A percentile compares a stretch with the other conserved stretches of the same genome.
These are phyloP conservation scores for Candida xyloterini DNA, from an alignment of 805 yeast species.

Conservation along the genomic window DNA sequence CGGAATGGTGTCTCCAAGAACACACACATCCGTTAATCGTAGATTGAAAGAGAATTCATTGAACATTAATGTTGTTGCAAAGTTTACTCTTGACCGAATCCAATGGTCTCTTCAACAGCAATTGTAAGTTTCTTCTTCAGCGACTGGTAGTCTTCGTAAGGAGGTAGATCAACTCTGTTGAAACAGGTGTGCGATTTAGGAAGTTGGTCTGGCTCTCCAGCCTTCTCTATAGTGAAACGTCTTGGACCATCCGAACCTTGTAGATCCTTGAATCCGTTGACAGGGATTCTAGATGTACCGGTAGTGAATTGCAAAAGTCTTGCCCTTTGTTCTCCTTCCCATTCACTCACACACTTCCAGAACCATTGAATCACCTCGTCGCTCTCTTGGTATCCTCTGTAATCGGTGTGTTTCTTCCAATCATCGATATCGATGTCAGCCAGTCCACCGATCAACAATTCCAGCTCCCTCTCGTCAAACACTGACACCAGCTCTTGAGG, in stretches of 20 bases:
- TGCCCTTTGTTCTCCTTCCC: conserved; percentile 97
- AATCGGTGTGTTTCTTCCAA: conserved; percentile 99
- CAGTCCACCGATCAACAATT: conserved; percentile 94
- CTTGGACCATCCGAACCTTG: conserved; percentile 99
- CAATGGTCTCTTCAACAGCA: conserved; percentile 98
- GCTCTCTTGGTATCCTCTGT: conserved; percentile 94
- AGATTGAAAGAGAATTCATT: background rate
- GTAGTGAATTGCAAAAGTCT: conserved; percentile 95
- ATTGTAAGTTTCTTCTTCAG: conserved; percentile 86
- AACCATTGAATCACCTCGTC: conserved; percentile 99
- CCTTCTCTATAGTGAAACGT: conserved; percentile 96
- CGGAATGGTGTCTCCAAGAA: conserved; percentile 36
- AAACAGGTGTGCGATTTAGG: conserved; percentile 99
- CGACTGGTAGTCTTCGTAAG: conserved; percentile 78
- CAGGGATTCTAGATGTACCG: conserved; percentile 98
- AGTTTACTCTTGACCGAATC: conserved; percentile 90
- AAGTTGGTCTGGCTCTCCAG: conserved; percentile 88
- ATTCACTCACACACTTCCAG: conserved; percentile 89
- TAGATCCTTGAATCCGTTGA: conserved; percentile 96
- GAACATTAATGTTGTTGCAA: conserved; percentile 1
- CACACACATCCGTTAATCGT: conserved; percentile 25
- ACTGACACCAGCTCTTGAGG: conserved; percentile 97
- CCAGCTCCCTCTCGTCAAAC: conserved; percentile 96
- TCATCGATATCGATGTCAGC: conserved; percentile 97
- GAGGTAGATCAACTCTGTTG: conserved; percentile 97